A percentile compares a stretch with the other conserved stretches of the same genome.
phyloP scores from a whole-genome alignment of 257 asterid species.

The Solanum clarkiae region DNA sequence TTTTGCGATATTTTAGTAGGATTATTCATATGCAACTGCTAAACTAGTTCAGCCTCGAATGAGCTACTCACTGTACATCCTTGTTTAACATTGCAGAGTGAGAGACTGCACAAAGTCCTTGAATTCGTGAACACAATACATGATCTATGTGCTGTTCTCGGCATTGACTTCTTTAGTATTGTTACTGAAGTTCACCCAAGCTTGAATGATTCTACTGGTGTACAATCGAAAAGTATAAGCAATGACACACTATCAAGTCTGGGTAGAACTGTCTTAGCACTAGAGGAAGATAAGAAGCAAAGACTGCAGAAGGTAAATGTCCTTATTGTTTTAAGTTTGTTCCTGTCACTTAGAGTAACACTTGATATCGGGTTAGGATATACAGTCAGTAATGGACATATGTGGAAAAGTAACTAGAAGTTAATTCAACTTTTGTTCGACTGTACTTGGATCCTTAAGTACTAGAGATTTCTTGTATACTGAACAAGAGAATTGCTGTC shows the following conservation, averaged over 20 bases:
- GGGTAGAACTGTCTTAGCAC: constrained; percentile 63
- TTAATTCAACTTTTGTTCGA: not conserved
- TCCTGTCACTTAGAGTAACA: not conserved
- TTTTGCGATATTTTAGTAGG: constrained; percentile 4
- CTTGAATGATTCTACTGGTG: constrained; percentile 64
- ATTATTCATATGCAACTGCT: constrained; percentile 1
- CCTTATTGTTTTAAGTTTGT: not conserved
- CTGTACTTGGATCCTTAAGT: not conserved
- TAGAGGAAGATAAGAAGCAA: constrained; percentile 69
- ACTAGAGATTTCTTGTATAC: not conserved
- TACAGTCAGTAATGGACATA: not conserved
- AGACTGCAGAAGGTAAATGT: constrained; percentile 70
- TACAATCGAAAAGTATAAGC: constrained; percentile 84
- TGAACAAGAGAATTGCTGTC: not conserved
- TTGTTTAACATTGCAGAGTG: constrained; percentile 45
- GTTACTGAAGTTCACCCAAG: constrained; percentile 92
- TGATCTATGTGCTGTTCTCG: constrained; percentile 94
- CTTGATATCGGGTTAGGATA: not conserved
- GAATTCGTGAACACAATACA: constrained; percentile 83
- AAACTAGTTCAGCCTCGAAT: not conserved
- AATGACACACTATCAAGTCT: constrained; percentile 66
- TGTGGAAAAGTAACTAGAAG: not conserved
- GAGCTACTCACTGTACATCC: not conserved
- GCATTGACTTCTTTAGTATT: constrained; percentile 63
- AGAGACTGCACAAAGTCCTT: constrained; percentile 84